Percentiles rank a stretch among this genome's conserved stretches.
phyloP scores from a whole-genome alignment of 495 filamentous ascomycete species.

The Trichoderma reesei region DNA sequence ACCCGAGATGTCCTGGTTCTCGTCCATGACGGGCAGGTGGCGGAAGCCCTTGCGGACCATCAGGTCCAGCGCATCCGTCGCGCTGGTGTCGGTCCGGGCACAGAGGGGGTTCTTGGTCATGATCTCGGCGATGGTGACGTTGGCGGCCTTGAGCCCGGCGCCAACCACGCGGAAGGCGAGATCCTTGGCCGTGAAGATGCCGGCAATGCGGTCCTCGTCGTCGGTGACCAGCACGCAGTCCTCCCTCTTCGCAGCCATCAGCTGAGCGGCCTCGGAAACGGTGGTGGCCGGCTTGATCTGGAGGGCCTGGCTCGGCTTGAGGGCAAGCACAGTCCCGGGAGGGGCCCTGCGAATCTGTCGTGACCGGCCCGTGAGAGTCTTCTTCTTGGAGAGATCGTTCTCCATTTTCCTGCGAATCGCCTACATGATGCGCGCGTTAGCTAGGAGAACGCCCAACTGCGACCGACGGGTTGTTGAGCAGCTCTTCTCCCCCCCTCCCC shows the following conservation, averaged over 20 bases:
- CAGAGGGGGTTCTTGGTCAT: constrained; percentile 99
- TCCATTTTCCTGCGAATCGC: constrained; percentile 95
- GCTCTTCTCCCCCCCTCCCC: neutral
- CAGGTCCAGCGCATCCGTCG: constrained; percentile 90
- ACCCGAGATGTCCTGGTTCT: constrained; percentile 98
- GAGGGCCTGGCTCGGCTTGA: constrained; percentile 89
- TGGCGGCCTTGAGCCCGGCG: constrained; percentile 78
- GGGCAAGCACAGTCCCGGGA: constrained; percentile 86
- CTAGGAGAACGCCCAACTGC: constrained; percentile 3
- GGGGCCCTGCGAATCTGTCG: constrained; percentile 85
- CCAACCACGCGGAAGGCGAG: constrained; percentile 95
- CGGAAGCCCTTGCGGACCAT: constrained; percentile 98
- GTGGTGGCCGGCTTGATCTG: constrained; percentile 96
- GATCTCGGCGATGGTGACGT: constrained; percentile 90
- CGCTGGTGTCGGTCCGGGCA: constrained; percentile 93
- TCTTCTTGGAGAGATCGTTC: constrained; percentile 96
- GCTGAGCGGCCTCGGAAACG: constrained; percentile 90
- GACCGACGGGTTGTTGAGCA: constrained; percentile 9
- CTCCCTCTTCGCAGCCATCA: constrained; percentile 98
- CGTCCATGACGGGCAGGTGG: constrained; percentile 97
- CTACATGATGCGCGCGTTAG: constrained; percentile 39
- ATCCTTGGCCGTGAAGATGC: constrained; percentile 99
- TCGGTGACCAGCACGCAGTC: constrained; percentile 99
- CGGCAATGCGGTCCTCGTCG: constrained; percentile 92
- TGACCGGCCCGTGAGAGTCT: constrained; percentile 61